Conservation (phyloP, 2,329 filamentous ascomycete species). For the Dactylellina leptospora region DNA sequence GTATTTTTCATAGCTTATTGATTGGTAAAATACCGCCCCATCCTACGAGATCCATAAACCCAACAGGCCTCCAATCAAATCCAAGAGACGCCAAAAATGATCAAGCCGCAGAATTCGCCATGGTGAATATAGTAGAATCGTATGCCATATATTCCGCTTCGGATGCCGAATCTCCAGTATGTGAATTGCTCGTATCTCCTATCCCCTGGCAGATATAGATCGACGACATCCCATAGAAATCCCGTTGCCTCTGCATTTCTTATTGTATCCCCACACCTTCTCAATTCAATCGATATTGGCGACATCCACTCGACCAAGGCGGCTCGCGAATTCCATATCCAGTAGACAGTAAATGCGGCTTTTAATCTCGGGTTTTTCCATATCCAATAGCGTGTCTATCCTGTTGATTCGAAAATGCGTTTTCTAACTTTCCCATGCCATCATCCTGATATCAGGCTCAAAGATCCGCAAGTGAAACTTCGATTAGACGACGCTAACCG, state of each 20-base stretch:
- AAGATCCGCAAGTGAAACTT: slow-evolving; percentile 1
- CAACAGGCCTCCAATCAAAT: slow-evolving; percentile 10
- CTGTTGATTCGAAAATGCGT: neutral
- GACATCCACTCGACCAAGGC: neutral
- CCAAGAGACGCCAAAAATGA: too few relatives aligned
- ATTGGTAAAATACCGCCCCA: too few relatives aligned
- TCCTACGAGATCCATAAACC: too few relatives aligned
- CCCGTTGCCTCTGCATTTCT: neutral
- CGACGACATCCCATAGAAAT: neutral
- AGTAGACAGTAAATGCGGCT: neutral
- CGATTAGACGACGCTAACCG: neutral
- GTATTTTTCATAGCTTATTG: too few relatives aligned
- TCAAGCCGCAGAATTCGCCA: too few relatives aligned
- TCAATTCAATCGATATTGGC: neutral
- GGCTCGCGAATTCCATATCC: neutral
- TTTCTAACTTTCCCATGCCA: slow-evolving; percentile 12
- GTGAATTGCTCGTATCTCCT: neutral
- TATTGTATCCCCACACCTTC: neutral
- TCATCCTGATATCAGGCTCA: too few relatives aligned
- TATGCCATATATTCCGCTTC: neutral
- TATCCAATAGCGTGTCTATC: neutral
- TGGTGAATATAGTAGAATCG: too few relatives aligned
- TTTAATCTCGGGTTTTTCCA: neutral
- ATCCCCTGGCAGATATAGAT: slow-evolving; percentile 1
- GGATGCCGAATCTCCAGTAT: slow-evolving; percentile 6